Base-by-base conservation (phyloP, 2,329 filamentous ascomycete genomes). In the Hirsutella thompsonii region DNA sequence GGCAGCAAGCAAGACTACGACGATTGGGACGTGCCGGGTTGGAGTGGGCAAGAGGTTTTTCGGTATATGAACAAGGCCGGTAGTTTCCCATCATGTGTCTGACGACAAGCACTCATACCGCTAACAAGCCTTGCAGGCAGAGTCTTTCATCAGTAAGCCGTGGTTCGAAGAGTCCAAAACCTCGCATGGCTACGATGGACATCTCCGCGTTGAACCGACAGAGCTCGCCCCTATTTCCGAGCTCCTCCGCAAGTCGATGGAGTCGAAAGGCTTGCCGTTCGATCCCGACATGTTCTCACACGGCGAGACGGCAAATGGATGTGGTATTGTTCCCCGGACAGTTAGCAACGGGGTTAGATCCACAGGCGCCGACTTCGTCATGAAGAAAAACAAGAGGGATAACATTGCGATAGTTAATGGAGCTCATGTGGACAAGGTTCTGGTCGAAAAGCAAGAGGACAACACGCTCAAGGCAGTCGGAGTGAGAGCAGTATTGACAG, bases 161-260 rank as follows among this genome's bases (percentile, higher is more conserved):
- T 77, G 73, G 73, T 75, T 76, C 53, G 52, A 73, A 28, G 66
- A 66, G 2, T 60, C 67, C 34, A 51, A 59, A 8, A 57, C 58
- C 2, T 60, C 60, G 8, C 75, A 79, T 45, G 72, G 72, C 1
- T 57, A 64, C 37, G 54, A 61, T 9, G 75, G 75, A 0, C 69
- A 67, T 18, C 57, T 79, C 1, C 65, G 75, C 39, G 71, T 63
- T 6, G 72, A 74, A 46, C 74, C 74, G 0, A 72, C 78, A 44
- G 72, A 76, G 44, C 57, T 76, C 1, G 72, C 72, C 3, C 73
- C 74, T 1, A 79, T 79, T 28, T 74, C 73, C 3, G 56, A 76
- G 36, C 60, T 70, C 23, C 53, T 78, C 9, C 58, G 69, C 21
- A 64, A 76, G 37, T 77, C 73, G 0, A 68, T 76, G 56, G 55